Base-by-base conservation (phyloP, 2,329 filamentous ascomycete species). In the Calonectria honghensis region DNA sequence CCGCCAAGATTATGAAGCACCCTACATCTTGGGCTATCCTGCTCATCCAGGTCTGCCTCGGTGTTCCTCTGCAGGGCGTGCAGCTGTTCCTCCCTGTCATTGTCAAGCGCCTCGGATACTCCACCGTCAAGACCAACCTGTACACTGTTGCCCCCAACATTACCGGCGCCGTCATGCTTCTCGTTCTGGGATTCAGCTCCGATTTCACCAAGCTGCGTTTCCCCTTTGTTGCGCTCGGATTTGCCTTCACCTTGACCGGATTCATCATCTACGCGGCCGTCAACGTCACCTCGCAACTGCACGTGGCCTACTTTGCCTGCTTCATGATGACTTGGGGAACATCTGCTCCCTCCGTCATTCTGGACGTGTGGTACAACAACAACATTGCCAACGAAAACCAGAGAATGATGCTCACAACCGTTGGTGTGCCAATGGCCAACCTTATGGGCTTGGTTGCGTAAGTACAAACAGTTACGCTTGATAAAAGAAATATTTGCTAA, bases 301-400 rank as follows among this genome's bases (percentile, higher is more conserved):
- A 89, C 4, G 87, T 95, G 1, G 94, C 93, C 0, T 96, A 96
- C 81, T 95, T 92, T 77, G 93, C 94, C 6, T 92, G 90, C 70
- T 96, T 96, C 83, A 94, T 96, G 93, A 95, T 96, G 93, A 94
- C 92, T 14, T 95, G 93, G 92, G 94, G 94, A 20, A 95, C 93
- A 0, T 93, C 92, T 1, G 94, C 94, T 0, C 94, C 94, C 0
- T 94, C 91, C 0, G 94, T 96, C 11, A 87, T 96, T 16, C 87
- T 93, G 86, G 92, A 77, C 87, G 91, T 72, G 35, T 87, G 82
- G 93, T 96, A 95, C 85, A 96, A 95, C 85, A 96, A 96, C 87
- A 96, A 96, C 82, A 90, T 95, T 71, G 94, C 94, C 1, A 90
- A 96, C 79, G 94, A 96, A 84, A 93, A 93, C 72, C 91, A 92